Evolutionary conservation across 176 grass and related monocot species (phyloP), one percentile per base, ranked within the genome.

Genomic region (Aegilops umbellulata): DNA sequence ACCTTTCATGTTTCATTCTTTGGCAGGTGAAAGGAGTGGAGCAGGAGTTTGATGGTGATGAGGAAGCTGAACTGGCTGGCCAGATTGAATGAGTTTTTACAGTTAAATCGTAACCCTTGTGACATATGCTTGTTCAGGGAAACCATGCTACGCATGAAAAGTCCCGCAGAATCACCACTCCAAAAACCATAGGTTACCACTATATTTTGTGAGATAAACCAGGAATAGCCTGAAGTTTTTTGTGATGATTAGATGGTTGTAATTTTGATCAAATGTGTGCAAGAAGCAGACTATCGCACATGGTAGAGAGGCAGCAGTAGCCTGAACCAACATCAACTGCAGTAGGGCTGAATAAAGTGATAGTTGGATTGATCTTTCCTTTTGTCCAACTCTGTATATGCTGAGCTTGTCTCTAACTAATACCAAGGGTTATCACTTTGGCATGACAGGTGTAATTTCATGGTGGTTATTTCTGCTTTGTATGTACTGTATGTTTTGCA

Each of bases 11-110:
- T 78, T 26, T 58, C 3, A 78, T 10, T 17, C 60, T 78, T 85
- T 69, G 44, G 46, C 83, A 99, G 94, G 94, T 99, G 15, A 99
- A 94, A 94, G 97, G 84, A 81, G 97, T 99, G 73, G 92, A 96
- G 74, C 92, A 99, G 60, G 97, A 94, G 83, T 82, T 96, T 53
- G 97, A 96, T 82, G 86, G 84, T 66, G 97, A 93, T 31, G 97
- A 94, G 76, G 97, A 90, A 38, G 41, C 81, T 89, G 74, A 88
- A 68, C 63, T 98, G 75, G 83, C 87, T 77, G 81, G 88, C 63
- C 84, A 92, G 79, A 66, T 95, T 79, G 88, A 98, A 26, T 94
- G 76, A 84, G 3, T 55, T 29, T 49, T 57, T 66, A 25, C 24
- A 2, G 32, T 9, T 53, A 35, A 83, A 79, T n/a, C 12, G 16